These are phyloP conservation scores for Colletotrichum sp. DNA, from an alignment of 2,329 filamentous ascomycete species.

Conservation along the genomic window DNA sequence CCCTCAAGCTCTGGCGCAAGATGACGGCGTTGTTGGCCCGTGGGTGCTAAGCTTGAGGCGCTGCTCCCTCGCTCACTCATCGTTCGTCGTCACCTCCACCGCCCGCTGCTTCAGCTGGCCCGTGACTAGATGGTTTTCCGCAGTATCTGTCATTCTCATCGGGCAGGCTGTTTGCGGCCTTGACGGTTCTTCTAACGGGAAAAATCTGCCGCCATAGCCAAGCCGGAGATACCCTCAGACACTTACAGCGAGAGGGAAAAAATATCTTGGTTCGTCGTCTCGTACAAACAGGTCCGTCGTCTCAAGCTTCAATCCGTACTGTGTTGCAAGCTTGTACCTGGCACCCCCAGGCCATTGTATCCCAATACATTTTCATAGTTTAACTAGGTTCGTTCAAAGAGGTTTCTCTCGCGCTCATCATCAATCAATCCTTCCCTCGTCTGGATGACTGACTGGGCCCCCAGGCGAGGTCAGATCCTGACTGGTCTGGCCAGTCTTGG, in stretches of 20 bases:
- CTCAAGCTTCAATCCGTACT: background rate
- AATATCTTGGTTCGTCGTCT: background rate
- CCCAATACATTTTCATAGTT: constrained; percentile 12
- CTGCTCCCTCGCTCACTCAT: background rate
- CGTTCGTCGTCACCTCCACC: background rate
- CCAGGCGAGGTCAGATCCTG: background rate
- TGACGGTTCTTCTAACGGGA: background rate
- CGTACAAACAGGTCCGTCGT: background rate
- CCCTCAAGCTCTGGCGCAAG: background rate
- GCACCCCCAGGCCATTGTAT: background rate
- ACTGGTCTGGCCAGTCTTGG: background rate
- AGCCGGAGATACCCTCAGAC: background rate
- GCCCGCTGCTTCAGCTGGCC: background rate
- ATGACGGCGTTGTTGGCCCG: background rate
- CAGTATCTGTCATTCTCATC: background rate
- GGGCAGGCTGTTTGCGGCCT: background rate
- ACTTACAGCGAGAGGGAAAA: background rate
- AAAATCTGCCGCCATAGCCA: background rate
- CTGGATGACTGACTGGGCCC: background rate
- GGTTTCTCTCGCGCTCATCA: constrained; percentile 4
- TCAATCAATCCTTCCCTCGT: constrained; percentile 5
- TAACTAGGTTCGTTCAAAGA: background rate
- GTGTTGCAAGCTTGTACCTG: background rate
- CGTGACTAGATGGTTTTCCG: background rate
- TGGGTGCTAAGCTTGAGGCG: background rate